Percentiles rank a stretch among this genome's conserved stretches.
Evolutionary conservation across 2,329 filamentous ascomycete genomes (phyloP).

Genomic region (Nemania abortiva): DNA sequence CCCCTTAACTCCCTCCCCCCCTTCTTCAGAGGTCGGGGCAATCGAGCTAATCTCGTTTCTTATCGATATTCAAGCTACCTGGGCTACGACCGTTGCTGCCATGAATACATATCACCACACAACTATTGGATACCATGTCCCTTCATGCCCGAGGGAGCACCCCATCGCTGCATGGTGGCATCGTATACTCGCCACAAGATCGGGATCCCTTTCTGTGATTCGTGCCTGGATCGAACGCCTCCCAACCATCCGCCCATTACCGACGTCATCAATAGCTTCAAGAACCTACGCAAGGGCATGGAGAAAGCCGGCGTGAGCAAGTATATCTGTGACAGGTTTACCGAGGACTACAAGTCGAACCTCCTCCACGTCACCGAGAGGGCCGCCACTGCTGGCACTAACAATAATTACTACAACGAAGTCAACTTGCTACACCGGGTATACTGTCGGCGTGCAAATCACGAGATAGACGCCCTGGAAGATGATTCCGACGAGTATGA

Average conservation of each 20-base stretch:
- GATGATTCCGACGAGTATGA: too few relatives aligned
- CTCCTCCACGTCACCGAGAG: slow-evolving; percentile 19
- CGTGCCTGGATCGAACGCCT: slow-evolving; percentile 24
- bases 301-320: not conserved
- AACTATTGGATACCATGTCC: slow-evolving; percentile 19
- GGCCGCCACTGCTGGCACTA: not conserved
- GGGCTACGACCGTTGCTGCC: slow-evolving; percentile 25
- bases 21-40: not conserved
- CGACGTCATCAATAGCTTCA: slow-evolving; percentile 14
- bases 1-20: too few relatives aligned
- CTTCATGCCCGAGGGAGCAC: not conserved
- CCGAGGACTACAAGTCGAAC: not conserved
- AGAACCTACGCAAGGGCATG: slow-evolving; percentile 4
- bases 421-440: slow-evolving; percentile 9
- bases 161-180: slow-evolving; percentile 18
- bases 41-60: slow-evolving; percentile 12
- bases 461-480: too few relatives aligned
- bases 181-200: slow-evolving; percentile 9
- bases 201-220: slow-evolving; percentile 18
- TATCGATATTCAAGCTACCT: slow-evolving; percentile 19
- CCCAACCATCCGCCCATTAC: slow-evolving; percentile 22
- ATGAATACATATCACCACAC: not conserved
- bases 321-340: not conserved
- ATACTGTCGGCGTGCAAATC: slow-evolving; percentile 6
- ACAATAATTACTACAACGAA: slow-evolving; percentile 34